Evolutionary conservation across 768 basidiomycete genomes (phyloP), one percentile per base, ranked within the genome.

Genomic region (Floccularia luteovirens): DNA sequence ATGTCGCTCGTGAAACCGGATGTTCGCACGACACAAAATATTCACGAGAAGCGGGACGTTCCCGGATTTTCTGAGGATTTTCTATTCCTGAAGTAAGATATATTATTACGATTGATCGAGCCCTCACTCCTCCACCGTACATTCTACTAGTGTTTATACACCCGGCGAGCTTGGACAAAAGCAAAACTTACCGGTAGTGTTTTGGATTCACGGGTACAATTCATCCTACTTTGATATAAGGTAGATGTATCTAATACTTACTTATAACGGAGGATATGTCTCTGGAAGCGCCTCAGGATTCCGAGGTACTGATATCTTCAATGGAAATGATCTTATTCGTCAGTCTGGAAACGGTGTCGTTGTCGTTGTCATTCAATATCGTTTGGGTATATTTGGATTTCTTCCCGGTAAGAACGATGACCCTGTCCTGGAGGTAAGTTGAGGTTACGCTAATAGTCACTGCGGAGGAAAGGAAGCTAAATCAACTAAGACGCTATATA

Each of bases 321-420:
- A 55, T 31, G 65, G 65, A 19, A 55, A 60, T 24, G 63, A 65
- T 36, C 47, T 69, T 14, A 52, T 69, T 16, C 43, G 50, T 2
- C 57, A 59, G 43, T 56, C 64, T 17, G 55, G 55, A 11, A 56
- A 61, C n/a, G 55, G 55, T 2, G 56, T 63, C 2, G 54, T 70
- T 0, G 58, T 58, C 2, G 66, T 70, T 12, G 39, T 63, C 19
- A 61, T 67, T 10, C 69, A 71, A 43, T 71, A 70, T 39, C 58
- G 69, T 12, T 43, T 71, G 3, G 69, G 69, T 2, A 39, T 68
- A 2, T 68, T 65, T 45, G 71, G 72, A 4, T 75, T 74, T 49
- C 49, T 75, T 23, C 42, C 72, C n/a, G 70, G 73, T 41, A 38
- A 47, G 1, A 74, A 57, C 44, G 59, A 72, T 36, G 63, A 68